Conservation (phyloP, 2,329 filamentous ascomycete species). For the Fusarium neocosmosporiellum region DNA sequence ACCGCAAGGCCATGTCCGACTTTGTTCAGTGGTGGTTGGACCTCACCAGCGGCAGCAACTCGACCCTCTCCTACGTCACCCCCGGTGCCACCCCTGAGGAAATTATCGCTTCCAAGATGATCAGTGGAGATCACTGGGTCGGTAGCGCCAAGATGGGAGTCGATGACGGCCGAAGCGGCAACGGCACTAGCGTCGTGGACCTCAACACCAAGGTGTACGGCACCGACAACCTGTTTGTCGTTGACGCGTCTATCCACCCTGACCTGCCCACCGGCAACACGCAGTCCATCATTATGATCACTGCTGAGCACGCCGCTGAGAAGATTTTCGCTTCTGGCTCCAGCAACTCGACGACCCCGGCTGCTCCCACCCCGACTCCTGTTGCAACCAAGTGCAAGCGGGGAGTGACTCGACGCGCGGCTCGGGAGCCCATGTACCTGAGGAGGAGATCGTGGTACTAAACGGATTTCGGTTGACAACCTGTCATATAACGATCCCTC, state of each 20-base stretch:
- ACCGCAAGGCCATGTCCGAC: constrained; percentile 39
- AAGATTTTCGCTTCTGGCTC: constrained; percentile 37
- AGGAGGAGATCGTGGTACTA: constrained; percentile 25
- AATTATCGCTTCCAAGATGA: constrained; percentile 39
- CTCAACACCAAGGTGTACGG: constrained; percentile 68
- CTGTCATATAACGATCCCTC: background rate
- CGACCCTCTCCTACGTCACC: constrained; percentile 36
- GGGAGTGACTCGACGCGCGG: background rate
- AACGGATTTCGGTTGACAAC: background rate
- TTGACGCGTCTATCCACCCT: constrained; percentile 72
- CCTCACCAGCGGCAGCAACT: constrained; percentile 32
- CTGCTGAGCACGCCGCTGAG: constrained; percentile 41
- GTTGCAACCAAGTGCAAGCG: constrained; percentile 21
- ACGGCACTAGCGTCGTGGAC: constrained; percentile 66
- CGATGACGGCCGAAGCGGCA: constrained; percentile 57
- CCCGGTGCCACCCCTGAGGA: constrained; percentile 34
- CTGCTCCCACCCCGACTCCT: constrained; percentile 11
- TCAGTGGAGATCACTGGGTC: constrained; percentile 44
- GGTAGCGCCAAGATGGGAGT: constrained; percentile 56
- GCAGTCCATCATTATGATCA: constrained; percentile 44
- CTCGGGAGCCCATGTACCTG: constrained; percentile 19
- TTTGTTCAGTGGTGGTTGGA: constrained; percentile 44
- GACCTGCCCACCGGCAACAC: constrained; percentile 49
- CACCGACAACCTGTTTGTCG: constrained; percentile 70
- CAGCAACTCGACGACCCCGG: constrained; percentile 27